phyloP scores from a whole-genome alignment of 78 protist genomes.

The Pelomyxa schiedti region DNA sequence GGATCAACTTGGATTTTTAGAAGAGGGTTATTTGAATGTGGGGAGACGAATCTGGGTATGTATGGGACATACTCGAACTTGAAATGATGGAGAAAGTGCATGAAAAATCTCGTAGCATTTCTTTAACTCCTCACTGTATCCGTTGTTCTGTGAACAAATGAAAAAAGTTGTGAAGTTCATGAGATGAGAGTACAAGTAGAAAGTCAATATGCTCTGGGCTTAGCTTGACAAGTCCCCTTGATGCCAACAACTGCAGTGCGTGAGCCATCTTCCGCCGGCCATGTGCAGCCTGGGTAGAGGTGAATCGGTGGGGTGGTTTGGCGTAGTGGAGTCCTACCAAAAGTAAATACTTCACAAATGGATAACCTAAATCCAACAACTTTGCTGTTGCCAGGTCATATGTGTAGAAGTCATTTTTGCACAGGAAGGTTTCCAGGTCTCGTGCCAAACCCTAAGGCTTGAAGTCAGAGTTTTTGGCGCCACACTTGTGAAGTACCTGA shows the following conservation, averaged over 20 bases:
- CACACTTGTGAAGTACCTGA: neutral
- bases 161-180: too few relatives aligned
- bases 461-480: neutral
- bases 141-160: too few relatives aligned
- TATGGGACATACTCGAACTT: conserved; percentile 19
- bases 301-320: too few relatives aligned
- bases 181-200: too few relatives aligned
- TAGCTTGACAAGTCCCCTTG: conserved; percentile 23
- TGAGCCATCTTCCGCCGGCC: conserved; percentile 12
- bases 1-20: neutral
- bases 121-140: conserved; percentile 22
- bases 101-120: conserved; percentile 36
- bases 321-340: too few relatives aligned
- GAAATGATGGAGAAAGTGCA: conserved; percentile 33
- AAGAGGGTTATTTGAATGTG: neutral
- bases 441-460: conserved; percentile 16
- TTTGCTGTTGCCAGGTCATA: neutral
- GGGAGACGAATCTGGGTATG: conserved; percentile 11
- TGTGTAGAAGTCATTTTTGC: conserved; percentile 33
- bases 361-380: conserved; percentile 12
- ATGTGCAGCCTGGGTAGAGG: too few relatives aligned
- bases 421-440: conserved; percentile 26
- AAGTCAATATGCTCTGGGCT: conserved; percentile 19
- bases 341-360: conserved; percentile 25
- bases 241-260: conserved; percentile 11